Percentiles rank a stretch among this genome's conserved stretches.
Evolutionary conservation across 2,329 filamentous ascomycete species (phyloP).

Genomic region (Aspergillus transmontanensis): DNA sequence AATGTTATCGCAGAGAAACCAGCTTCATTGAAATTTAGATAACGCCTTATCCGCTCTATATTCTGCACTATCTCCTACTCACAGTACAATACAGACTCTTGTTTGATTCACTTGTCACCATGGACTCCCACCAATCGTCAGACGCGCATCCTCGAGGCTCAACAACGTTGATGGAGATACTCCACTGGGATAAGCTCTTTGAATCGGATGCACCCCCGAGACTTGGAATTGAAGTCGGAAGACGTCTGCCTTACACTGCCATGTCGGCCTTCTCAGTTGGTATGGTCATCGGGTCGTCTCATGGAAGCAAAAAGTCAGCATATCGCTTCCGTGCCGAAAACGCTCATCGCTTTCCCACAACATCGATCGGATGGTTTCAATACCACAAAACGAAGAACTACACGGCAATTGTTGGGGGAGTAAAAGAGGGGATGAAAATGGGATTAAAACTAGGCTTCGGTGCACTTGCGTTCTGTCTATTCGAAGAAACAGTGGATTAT

Average conservation of each 20-base stretch:
- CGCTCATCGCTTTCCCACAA: conserved; percentile 84
- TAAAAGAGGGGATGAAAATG: conserved; percentile 77
- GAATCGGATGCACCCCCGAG: conserved; percentile 43
- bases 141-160: conserved; percentile 11
- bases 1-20: not conserved
- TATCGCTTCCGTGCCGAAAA: conserved; percentile 94
- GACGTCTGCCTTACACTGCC: conserved; percentile 68
- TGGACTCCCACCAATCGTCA: conserved; percentile 17
- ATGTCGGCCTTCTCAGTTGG: conserved; percentile 68
- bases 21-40: not conserved
- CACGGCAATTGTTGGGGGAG: conserved; percentile 73
- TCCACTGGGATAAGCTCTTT: conserved; percentile 42
- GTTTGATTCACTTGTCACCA: conserved; percentile 1
- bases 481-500: conserved; percentile 85
- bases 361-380: conserved; percentile 89
- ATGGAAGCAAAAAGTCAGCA: conserved; percentile 73
- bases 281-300: conserved; percentile 68
- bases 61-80: not conserved
- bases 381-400: conserved; percentile 99
- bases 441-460: conserved; percentile 71
- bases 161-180: conserved; percentile 28
- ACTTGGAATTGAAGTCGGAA: conserved; percentile 64
- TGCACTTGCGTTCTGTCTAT: conserved; percentile 73
- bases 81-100: not conserved
- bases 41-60: not conserved